Percentiles rank a stretch among this genome's conserved stretches.
These are phyloP conservation scores for Trichoderma virens DNA, from an alignment of 495 filamentous ascomycete genomes.

Conservation along the genomic window DNA sequence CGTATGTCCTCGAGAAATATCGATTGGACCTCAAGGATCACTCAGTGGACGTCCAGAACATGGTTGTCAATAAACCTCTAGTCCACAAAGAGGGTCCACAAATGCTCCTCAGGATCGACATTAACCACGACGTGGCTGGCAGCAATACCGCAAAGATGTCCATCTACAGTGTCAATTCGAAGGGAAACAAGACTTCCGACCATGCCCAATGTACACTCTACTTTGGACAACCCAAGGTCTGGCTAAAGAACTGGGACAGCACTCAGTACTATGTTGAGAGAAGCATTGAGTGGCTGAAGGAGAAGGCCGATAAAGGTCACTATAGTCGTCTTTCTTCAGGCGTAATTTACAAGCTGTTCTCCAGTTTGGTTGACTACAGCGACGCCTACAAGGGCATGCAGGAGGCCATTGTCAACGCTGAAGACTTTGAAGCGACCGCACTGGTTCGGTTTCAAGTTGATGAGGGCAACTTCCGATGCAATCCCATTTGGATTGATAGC, in stretches of 20 bases:
- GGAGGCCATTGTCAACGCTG: slow-evolving; percentile 52
- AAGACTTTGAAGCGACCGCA: slow-evolving; percentile 31
- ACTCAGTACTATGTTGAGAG: slow-evolving; percentile 38
- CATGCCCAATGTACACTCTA: slow-evolving; percentile 33
- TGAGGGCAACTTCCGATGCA: slow-evolving; percentile 46
- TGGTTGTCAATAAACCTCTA: neutral
- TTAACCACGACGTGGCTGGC: neutral
- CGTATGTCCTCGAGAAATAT: neutral
- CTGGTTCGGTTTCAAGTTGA: slow-evolving; percentile 31
- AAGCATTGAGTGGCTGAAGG: slow-evolving; percentile 51
- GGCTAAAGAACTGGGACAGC: neutral
- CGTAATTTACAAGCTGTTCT: slow-evolving; percentile 57
- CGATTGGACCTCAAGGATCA: neutral
- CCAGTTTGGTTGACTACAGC: slow-evolving; percentile 48
- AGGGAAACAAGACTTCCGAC: neutral
- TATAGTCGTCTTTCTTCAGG: slow-evolving; percentile 45
- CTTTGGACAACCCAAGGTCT: slow-evolving; percentile 35
- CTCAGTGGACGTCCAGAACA: neutral
- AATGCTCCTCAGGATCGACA: neutral
- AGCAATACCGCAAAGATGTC: neutral
- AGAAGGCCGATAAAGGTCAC: slow-evolving; percentile 51
- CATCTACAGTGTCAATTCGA: neutral
- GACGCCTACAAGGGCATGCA: slow-evolving; percentile 52
- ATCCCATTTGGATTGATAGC: slow-evolving; percentile 59
- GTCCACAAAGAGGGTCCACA: neutral